Percentiles rank a stretch among this genome's conserved stretches.
phyloP scores from a whole-genome alignment of 1,139 yeast genomes.

The Candida neerlandica region DNA sequence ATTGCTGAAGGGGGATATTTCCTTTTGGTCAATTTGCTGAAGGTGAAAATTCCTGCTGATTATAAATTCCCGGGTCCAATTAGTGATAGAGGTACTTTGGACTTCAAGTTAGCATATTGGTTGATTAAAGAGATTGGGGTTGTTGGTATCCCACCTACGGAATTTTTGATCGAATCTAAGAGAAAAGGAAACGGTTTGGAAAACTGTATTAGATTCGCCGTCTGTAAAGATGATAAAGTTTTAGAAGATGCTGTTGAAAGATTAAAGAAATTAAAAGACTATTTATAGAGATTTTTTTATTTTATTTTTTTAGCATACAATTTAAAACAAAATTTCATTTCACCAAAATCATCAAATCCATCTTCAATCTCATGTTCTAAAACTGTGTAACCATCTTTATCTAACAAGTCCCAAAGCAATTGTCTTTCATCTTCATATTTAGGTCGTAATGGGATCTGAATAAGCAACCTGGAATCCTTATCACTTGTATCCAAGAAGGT shows the following conservation, averaged over 20 bases:
- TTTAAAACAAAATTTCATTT: constrained; percentile 61
- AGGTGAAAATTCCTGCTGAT: constrained; percentile 74
- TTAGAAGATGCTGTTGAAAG: constrained; percentile 81
- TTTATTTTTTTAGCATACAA: constrained; percentile 22
- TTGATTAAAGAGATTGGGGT: constrained; percentile 89
- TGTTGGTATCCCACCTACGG: constrained; percentile 96
- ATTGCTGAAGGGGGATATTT: constrained; percentile 93
- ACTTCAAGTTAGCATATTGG: constrained; percentile 91
- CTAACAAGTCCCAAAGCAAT: constrained; percentile 57
- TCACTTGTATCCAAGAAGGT: constrained; percentile 32
- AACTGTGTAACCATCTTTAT: constrained; percentile 28
- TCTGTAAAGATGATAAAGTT: constrained; percentile 85
- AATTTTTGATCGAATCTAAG: constrained; percentile 63
- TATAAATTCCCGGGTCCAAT: constrained; percentile 75
- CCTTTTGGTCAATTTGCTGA: constrained; percentile 81
- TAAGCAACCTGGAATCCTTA: constrained; percentile 48
- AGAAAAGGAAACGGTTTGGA: constrained; percentile 78
- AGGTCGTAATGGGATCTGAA: constrained; percentile 76
- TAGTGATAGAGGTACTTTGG: constrained; percentile 65
- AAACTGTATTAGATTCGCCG: constrained; percentile 88
- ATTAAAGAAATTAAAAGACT: constrained; percentile 68
- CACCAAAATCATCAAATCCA: constrained; percentile 90
- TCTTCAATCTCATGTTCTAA: constrained; percentile 41
- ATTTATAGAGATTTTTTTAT: constrained; percentile 32
- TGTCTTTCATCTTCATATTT: constrained; percentile 68